A percentile compares a stretch with the other conserved stretches of the same genome.
These are phyloP conservation scores for Fusarium longipes DNA, from an alignment of 2,329 filamentous ascomycete species.

Conservation along the genomic window DNA sequence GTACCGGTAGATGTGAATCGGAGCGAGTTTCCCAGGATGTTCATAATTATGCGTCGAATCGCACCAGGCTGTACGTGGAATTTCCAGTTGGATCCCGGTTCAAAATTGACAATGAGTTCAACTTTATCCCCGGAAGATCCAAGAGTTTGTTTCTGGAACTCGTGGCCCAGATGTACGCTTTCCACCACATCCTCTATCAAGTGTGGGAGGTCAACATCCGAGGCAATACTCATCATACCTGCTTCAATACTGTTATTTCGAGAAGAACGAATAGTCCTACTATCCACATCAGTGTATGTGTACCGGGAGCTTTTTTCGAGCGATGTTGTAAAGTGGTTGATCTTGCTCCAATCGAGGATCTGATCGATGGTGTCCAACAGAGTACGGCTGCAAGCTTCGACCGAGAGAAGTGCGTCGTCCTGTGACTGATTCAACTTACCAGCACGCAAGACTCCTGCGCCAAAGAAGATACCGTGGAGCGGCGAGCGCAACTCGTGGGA, in stretches of 20 bases:
- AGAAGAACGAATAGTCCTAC: background rate
- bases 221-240: background rate
- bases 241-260: background rate
- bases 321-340: background rate
- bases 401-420: background rate
- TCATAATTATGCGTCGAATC: background rate
- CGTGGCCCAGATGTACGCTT: background rate
- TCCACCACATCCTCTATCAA: slow-evolving; percentile 2
- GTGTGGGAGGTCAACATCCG: background rate
- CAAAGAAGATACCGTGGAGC: background rate
- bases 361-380: background rate
- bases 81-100: background rate
- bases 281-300: background rate
- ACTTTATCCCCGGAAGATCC: background rate
- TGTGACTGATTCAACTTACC: background rate
- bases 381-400: background rate
- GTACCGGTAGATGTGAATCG: background rate
- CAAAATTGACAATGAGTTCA: background rate
- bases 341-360: slow-evolving; percentile 7
- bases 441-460: background rate
- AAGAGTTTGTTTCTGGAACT: background rate
- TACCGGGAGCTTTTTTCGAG: background rate
- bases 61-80: background rate
- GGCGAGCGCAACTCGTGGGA: slow-evolving; percentile 2
- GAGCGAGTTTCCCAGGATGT: background rate